Evolutionary conservation across 164 flowering plant species (phyloP).

Genomic region (Vitis labrusca): DNA sequence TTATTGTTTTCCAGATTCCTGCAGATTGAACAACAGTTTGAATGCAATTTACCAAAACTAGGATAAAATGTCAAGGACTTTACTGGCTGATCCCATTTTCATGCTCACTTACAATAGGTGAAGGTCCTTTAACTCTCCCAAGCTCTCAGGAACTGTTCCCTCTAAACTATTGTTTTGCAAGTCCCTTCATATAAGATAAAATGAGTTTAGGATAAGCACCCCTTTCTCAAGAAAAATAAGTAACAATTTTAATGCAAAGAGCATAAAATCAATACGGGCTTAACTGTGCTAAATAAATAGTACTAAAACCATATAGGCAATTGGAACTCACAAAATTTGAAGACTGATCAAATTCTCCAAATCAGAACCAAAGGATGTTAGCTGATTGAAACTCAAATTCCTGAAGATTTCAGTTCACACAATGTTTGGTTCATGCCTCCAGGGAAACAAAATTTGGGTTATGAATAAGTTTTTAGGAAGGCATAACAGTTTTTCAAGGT

Average conservation of each 20-base stretch:
- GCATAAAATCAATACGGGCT: too few relatives aligned
- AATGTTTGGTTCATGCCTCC: conserved; percentile 2
- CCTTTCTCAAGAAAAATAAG: too few relatives aligned
- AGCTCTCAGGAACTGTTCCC: conserved; percentile 76
- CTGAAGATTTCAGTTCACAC: conserved; percentile 38
- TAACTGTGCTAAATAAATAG: too few relatives aligned
- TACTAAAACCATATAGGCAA: not conserved
- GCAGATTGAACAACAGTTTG: conserved; percentile 10
- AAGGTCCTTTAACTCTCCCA: conserved; percentile 67
- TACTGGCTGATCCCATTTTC: not conserved
- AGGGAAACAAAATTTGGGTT: conserved; percentile 7
- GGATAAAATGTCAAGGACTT: not conserved
- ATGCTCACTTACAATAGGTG: conserved; percentile 59
- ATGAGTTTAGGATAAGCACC: too few relatives aligned
- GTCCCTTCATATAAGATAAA: conserved; percentile 46
- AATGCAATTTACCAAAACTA: not conserved
- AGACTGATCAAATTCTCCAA: conserved; percentile 56
- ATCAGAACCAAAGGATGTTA: conserved; percentile 74
- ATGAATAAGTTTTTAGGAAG: not conserved
- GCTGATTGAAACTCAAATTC: conserved; percentile 80
- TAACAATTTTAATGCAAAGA: too few relatives aligned
- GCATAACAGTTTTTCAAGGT: conserved; percentile 70
- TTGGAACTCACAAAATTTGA: conserved; percentile 62
- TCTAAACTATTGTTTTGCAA: conserved; percentile 69
- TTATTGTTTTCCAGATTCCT: conserved; percentile 84